Base-by-base conservation (phyloP, 441 rosid genomes). In the Populus hybrid region DNA sequence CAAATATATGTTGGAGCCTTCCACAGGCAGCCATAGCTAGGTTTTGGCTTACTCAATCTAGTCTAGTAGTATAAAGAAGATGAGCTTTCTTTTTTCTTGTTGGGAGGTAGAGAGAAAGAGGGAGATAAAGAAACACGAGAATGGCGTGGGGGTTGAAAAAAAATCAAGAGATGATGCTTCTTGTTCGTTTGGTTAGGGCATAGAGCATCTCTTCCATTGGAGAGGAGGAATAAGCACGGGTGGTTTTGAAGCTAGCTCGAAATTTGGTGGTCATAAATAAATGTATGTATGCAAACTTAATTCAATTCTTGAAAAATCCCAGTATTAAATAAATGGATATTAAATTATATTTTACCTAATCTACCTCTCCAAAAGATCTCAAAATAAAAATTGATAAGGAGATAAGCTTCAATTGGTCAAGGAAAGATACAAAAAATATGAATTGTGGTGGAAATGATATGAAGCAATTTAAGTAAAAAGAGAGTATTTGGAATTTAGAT, bases 11-110 rank as follows among this genome's bases (percentile, higher is more conserved):
- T 34, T 90, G 92, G 71, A 91, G 86, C 82, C 97, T 85, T 80
- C 88, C 90, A 80, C 88, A 90, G 78, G 95, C 86, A 63, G 97
- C 93, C 98, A 93, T 94, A 81, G 86, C 28, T n/a, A 20, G 63
- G 63, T 77, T 42, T 53, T 32, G 40, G 68, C 73, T 70, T 21
- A 5, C 23, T 57, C 63, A 7, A 57, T 57, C 23, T 20, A 20
- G 23, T 57, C 63, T 14, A 4, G 50, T 18, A 57, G 63, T 20
- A 72, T 24, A 75, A 67, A 73, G 57, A 79, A 34, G 69, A 82
- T 57, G 75, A 65, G 72, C 18, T 20, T 38, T 40, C 40, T 1
- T 20, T 68, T 68, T 68, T 53, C 65, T 30, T 30, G 75, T 53
- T 69, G 72, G 34, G 50, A 9, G 28, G 30, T 24, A 38, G 66